A percentile compares a stretch with the other conserved stretches of the same genome.
These are phyloP conservation scores for Babesia ovis DNA, from an alignment of 169 alveolate species.

Conservation along the genomic window DNA sequence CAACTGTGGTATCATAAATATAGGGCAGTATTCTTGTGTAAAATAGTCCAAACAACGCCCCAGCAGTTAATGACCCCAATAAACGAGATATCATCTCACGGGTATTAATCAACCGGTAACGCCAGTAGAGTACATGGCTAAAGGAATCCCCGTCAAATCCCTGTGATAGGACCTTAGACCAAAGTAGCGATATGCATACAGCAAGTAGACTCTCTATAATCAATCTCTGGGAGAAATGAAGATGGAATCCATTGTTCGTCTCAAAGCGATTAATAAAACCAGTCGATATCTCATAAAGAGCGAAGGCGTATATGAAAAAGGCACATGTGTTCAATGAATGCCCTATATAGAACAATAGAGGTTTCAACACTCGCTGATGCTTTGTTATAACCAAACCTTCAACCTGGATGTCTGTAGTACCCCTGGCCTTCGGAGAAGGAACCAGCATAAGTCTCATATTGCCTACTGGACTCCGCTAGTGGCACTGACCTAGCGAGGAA, in stretches of 20 bases:
- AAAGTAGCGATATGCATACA: conserved; percentile 7
- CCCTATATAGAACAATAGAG: conserved; percentile 34
- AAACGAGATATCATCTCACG: conserved; percentile 50
- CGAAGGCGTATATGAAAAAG: conserved; percentile 15
- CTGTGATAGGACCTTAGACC: conserved; percentile 16
- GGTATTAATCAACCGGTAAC: conserved; percentile 46
- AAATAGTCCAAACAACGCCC: conserved; percentile 26
- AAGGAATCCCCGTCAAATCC: conserved; percentile 66
- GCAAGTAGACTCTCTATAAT: conserved; percentile 5
- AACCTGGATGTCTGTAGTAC: not conserved
- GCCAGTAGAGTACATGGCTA: conserved; percentile 53
- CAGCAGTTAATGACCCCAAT: conserved; percentile 41
- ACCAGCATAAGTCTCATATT: not conserved
- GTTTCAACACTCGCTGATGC: not conserved
- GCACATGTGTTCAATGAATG: conserved; percentile 26
- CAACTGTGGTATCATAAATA: not conserved
- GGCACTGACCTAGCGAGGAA: no score
- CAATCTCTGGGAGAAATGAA: conserved; percentile 10
- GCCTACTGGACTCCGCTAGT: no score
- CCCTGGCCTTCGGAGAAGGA: not conserved
- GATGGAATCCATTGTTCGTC: not conserved
- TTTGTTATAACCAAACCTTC: no score
- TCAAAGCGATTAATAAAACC: not conserved
- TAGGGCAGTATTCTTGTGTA: not conserved
- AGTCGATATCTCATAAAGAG: conserved; percentile 1